Conservation (phyloP, 768 basidiomycete species). For the Grammothele lineata region DNA sequence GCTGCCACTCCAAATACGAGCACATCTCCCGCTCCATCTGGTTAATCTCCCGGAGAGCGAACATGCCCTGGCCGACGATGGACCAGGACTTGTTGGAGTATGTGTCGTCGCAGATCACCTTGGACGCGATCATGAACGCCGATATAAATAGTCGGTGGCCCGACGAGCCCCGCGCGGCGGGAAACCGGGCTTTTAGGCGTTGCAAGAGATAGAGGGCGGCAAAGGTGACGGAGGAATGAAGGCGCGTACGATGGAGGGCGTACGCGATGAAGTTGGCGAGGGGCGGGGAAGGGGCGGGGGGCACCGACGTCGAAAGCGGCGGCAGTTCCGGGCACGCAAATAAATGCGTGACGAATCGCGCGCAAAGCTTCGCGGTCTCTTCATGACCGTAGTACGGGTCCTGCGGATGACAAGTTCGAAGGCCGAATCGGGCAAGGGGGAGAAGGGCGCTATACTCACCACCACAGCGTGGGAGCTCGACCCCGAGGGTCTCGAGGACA, state of each 20-base stretch:
- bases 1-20: conserved; percentile 89
- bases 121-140: conserved; percentile 89
- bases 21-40: conserved; percentile 98
- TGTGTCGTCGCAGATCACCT: conserved; percentile 65
- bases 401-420: neutral
- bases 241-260: conserved; percentile 73
- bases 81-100: conserved; percentile 68
- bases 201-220: conserved; percentile 69
- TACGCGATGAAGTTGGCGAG: conserved; percentile 84
- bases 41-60: conserved; percentile 81
- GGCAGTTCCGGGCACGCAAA: conserved; percentile 41
- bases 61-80: conserved; percentile 61
- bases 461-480: conserved; percentile 9
- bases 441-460: neutral
- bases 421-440: neutral
- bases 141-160: conserved; percentile 90
- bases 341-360: conserved; percentile 39
- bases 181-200: conserved; percentile 87
- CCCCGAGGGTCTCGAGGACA: conserved; percentile 11
- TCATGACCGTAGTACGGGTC: conserved; percentile 40
- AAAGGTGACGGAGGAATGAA: conserved; percentile 55
- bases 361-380: conserved; percentile 36
- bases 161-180: conserved; percentile 84
- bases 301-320: conserved; percentile 29
- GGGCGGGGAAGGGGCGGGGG: conserved; percentile 51